phyloP scores from a whole-genome alignment of 2,329 filamentous ascomycete genomes.

The Cyanodermella asteris region DNA sequence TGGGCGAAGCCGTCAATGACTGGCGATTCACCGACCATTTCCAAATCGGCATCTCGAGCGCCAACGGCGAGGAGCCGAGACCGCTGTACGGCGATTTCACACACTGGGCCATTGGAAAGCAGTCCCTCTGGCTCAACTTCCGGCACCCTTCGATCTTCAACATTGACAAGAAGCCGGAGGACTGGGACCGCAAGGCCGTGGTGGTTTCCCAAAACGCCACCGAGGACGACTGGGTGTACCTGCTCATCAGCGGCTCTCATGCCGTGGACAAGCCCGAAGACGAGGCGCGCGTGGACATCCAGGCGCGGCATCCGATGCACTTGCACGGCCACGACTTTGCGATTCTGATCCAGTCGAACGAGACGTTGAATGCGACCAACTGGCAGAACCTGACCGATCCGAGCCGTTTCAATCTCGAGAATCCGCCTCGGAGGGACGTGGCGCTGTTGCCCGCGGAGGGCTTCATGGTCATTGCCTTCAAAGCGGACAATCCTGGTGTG shows the following conservation, averaged over 20 bases:
- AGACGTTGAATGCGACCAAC: conserved; percentile 4
- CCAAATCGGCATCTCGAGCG: conserved; percentile 6
- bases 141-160: conserved; percentile 11
- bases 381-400: conserved; percentile 1
- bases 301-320: conserved; percentile 11
- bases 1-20: conserved; percentile 7
- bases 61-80: conserved; percentile 5
- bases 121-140: conserved; percentile 11
- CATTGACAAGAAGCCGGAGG: conserved; percentile 8
- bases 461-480: conserved; percentile 17
- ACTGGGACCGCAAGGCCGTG: conserved; percentile 8
- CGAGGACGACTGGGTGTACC: conserved; percentile 10
- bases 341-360: conserved; percentile 9
- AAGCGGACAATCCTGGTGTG: conserved; percentile 6
- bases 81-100: conserved; percentile 5
- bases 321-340: conserved; percentile 13
- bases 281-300: conserved; percentile 1
- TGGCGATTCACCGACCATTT: conserved; percentile 9
- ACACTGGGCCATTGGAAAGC: conserved; percentile 10
- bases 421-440: conserved; percentile 16
- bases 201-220: conserved; percentile 7
- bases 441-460: conserved; percentile 9
- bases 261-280: not conserved
- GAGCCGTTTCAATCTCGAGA: conserved; percentile 8
- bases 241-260: conserved; percentile 9